Base-by-base conservation (phyloP, 2,329 filamentous ascomycete genomes). In the Fusarium nematophilum region DNA sequence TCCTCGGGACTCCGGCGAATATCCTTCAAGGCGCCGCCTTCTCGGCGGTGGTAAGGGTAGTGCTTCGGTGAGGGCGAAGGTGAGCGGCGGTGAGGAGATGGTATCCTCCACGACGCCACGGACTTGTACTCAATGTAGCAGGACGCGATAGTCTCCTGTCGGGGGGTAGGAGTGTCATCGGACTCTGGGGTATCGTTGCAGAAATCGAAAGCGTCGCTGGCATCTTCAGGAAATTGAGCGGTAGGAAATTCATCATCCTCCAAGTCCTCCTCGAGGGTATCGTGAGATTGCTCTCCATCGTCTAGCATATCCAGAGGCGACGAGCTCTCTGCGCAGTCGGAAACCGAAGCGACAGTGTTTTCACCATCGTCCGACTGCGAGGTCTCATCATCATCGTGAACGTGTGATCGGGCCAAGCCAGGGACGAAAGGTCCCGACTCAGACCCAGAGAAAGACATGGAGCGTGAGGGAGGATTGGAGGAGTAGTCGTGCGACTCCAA, bases 371-470 rank as follows among this genome's bases (percentile, higher is more conserved):
- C 78, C 27, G 76, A 78, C 58, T 80, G 79, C 11, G 80, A 82
- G 30, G 73, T 73, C 50, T 80, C 79, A 51, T 79, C 77, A 30
- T 79, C 77, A 52, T 76, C 73, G 31, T 76, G 68, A 39, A 69
- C 53, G 14, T 69, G 59, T 39, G 64, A 52, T 65, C 74, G 68
- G 18, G 62, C 53, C 33, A 74, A 64, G 31, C 69, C 72, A 17
- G 75, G 55, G 23, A 68, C 59, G 50, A 80, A 75, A 15, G 65
- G 70, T 21, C 78, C 80, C 3, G 78, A 75, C 58, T 83, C 83
- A 0, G 78, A 81, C 44, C 80, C 81, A 1, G 82, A 84, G 62
- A 83, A 83, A 3, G 83, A 85, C 48, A 82, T 73, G 11, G 79
- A 80, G 48, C 82, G 79, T 8, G 80, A 77, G 5, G 80, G 78